Conservation (phyloP, 164 flowering plant species). For the Liriodendron chinense region DNA sequence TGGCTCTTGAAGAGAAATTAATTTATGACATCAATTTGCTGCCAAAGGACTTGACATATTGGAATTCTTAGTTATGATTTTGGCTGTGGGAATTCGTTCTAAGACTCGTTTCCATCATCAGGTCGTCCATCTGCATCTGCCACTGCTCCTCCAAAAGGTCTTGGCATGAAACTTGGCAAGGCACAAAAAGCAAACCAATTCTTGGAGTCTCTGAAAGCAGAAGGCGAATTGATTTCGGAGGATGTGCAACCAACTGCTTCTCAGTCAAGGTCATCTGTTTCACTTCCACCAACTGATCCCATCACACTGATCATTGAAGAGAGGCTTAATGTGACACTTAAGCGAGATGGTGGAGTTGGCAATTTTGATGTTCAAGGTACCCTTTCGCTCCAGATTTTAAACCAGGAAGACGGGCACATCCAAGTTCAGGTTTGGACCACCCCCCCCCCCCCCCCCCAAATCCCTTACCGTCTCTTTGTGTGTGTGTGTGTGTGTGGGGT, state of each 20-base stretch:
- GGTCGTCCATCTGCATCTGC: conserved; percentile 86
- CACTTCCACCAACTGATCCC: conserved; percentile 73
- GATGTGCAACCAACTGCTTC: conserved; percentile 71
- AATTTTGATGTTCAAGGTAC: conserved; percentile 97
- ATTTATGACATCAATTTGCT: no score
- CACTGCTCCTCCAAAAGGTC: conserved; percentile 90
- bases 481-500: background rate
- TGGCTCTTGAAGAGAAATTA: no score
- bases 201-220: conserved; percentile 94
- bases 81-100: background rate
- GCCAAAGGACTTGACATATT: no score
- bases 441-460: background rate
- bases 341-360: conserved; percentile 88
- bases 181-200: conserved; percentile 77
- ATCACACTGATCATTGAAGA: conserved; percentile 84
- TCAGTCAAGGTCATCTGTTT: conserved; percentile 55
- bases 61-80: conserved; percentile 2
- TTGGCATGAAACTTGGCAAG: conserved; percentile 97
- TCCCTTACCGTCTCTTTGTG: background rate
- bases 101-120: conserved; percentile 17
- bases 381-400: conserved; percentile 86
- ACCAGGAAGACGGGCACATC: conserved; percentile 82
- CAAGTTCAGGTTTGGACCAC: conserved; percentile 81
- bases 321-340: conserved; percentile 75
- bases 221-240: conserved; percentile 92